A percentile compares a stretch with the other conserved stretches of the same genome.
Conservation (phyloP, 164 flowering plant species). For the grape (Vitis vinifera) region ASM3070453v1 NC_081810.1:8054001-8054500, state of each 20-base stretch:
- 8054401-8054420: constrained; percentile 1
- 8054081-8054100: no score
- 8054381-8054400: constrained; percentile 17
- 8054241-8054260: constrained; percentile 65
- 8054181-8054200: neutral
- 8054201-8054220: constrained; percentile 56
- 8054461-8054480: constrained; percentile 19
- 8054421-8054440: constrained; percentile 21
- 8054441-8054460: constrained; percentile 23
- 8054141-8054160: no score
- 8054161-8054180: neutral
- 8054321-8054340: constrained; percentile 17
- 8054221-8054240: constrained; percentile 66
- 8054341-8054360: constrained; percentile 10
- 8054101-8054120: no score
- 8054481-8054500: constrained; percentile 15
- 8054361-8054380: constrained; percentile 18
- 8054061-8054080: no score
- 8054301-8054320: constrained; percentile 27
- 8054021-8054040: no score
- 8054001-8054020: no score
- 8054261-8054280: constrained; percentile 22
- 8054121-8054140: no score
- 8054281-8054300: constrained; percentile 12
- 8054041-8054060: no score